A percentile compares a stretch with the other conserved stretches of the same genome.
Evolutionary conservation across 2,329 filamentous ascomycete species (phyloP).

Genomic region (Pseudogymnoascus sp.): DNA sequence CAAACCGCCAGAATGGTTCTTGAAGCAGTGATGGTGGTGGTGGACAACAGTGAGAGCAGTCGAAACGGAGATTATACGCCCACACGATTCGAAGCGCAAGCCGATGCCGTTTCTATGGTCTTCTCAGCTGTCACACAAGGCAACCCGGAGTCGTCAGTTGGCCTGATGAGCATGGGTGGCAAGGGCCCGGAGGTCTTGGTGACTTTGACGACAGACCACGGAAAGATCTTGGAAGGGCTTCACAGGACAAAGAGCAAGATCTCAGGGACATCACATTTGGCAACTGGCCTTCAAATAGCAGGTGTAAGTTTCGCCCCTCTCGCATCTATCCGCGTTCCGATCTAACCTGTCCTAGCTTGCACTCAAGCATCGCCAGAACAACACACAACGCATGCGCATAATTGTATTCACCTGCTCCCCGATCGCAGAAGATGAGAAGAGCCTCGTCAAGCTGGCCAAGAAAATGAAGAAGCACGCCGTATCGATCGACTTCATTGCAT

Average conservation of each 20-base stretch:
- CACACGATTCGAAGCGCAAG: slow-evolving; percentile 91
- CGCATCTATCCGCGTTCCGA: neutral
- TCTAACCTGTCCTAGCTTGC: slow-evolving; percentile 57
- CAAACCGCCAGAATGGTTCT: slow-evolving; percentile 71
- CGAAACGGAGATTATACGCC: slow-evolving; percentile 90
- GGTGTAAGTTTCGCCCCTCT: slow-evolving; percentile 52
- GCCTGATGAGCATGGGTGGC: slow-evolving; percentile 97
- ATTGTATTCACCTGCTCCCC: slow-evolving; percentile 95
- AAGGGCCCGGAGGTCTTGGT: slow-evolving; percentile 96
- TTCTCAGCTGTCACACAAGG: slow-evolving; percentile 92
- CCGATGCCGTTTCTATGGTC: slow-evolving; percentile 88
- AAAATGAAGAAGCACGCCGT: slow-evolving; percentile 99
- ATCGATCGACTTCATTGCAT: slow-evolving; percentile 87
- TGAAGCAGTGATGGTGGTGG: slow-evolving; percentile 98
- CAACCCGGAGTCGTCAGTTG: slow-evolving; percentile 94
- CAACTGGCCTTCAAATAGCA: slow-evolving; percentile 91
- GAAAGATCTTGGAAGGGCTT: slow-evolving; percentile 86
- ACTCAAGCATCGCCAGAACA: slow-evolving; percentile 96
- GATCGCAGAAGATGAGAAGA: slow-evolving; percentile 81
- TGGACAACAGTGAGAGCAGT: slow-evolving; percentile 98
- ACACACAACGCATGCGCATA: slow-evolving; percentile 91
- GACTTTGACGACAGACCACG: slow-evolving; percentile 90
- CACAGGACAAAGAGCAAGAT: slow-evolving; percentile 88
- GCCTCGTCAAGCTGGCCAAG: slow-evolving; percentile 80
- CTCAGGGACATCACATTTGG: slow-evolving; percentile 75